Base-by-base conservation (phyloP, 2,329 filamentous ascomycete genomes). In the Exophiala dermatitidis region DNA sequence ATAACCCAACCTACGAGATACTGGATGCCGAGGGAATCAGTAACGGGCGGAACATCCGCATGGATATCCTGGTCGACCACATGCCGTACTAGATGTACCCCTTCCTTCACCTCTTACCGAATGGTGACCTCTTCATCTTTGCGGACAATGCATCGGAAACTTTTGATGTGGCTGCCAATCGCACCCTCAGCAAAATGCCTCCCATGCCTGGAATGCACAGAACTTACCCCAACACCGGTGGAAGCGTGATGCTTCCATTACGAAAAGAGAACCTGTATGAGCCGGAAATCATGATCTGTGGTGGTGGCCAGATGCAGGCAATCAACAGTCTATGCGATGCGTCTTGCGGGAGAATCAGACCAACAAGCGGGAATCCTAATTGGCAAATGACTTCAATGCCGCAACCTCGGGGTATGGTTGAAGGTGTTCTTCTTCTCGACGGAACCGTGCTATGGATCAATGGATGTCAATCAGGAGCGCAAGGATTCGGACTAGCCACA, bases 41-140 rank as follows among this genome's bases (percentile, higher is more conserved):
- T 2, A 66, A 69, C 43, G 78, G 77, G 45, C 64, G 67, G 12
- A 80, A 71, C 62, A 71, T 74, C 41, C 65, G 67, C 5, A 73
- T 82, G 71, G 73, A 77, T 3, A 78, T 83, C 36, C 68, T 83
- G 28, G 70, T 68, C 50, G 74, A 75, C 63, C 80, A 79, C 59
- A 77, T 82, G 64, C 80, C 80, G 9, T 82, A 83, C 68, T 82
- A 80, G 67, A 81, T 81, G 79, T 83, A 82, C 62, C 80, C 80
- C 2, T 82, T 82, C 65, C 67, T 83, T 31, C 79, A 82, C 62
- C 69, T 83, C 1, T 71, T 84, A 36, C 74, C 70, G 33, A 74
- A 81, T 63, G 79, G 80, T 7, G 75, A 68, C 36, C 65, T 83
- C 3, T 83, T 81, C 62, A 69, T 83, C 52, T 80, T 81, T 63